Evolutionary conservation across 805 yeast species (phyloP).

Genomic region (Barnettozyma siamensis): DNA sequence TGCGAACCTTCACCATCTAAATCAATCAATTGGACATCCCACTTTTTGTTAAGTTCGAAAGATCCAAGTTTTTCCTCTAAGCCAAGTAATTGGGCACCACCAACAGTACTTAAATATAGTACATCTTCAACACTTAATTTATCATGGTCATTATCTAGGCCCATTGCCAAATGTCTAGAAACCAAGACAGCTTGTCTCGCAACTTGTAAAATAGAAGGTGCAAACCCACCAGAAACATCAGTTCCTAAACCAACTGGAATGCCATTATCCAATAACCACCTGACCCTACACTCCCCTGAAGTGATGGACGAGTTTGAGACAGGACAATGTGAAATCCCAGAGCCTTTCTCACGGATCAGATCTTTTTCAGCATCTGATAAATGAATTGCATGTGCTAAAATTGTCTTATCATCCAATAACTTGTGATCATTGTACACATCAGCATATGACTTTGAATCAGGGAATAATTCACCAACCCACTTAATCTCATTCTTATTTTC

Average conservation of each 20-base stretch:
- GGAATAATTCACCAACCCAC: conserved; percentile 69
- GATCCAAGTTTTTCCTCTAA: conserved; percentile 56
- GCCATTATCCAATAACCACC: conserved; percentile 56
- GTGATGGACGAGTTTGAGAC: conserved; percentile 82
- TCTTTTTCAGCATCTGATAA: conserved; percentile 58
- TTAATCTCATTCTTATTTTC: conserved; percentile 74
- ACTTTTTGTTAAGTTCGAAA: conserved; percentile 71
- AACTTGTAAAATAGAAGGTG: conserved; percentile 56
- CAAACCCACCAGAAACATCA: conserved; percentile 73
- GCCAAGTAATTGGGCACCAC: conserved; percentile 78
- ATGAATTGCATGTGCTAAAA: conserved; percentile 88
- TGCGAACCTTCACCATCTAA: conserved; percentile 47
- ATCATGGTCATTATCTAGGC: conserved; percentile 36
- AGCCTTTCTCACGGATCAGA: conserved; percentile 43
- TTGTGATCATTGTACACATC: conserved; percentile 67
- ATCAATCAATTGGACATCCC: conserved; percentile 79
- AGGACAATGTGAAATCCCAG: conserved; percentile 92
- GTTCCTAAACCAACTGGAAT: conserved; percentile 80
- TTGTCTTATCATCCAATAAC: conserved; percentile 58
- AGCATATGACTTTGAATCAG: conserved; percentile 62
- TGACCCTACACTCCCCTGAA: conserved; percentile 84
- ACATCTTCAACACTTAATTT: conserved; percentile 66
- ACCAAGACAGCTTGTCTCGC: conserved; percentile 69
- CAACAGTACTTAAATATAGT: conserved; percentile 75
- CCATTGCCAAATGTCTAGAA: conserved; percentile 66